Evolutionary conservation across 2,329 filamentous ascomycete species (phyloP), one percentile per base, ranked within the genome.

Genomic region (Aspergillus neoniger): DNA sequence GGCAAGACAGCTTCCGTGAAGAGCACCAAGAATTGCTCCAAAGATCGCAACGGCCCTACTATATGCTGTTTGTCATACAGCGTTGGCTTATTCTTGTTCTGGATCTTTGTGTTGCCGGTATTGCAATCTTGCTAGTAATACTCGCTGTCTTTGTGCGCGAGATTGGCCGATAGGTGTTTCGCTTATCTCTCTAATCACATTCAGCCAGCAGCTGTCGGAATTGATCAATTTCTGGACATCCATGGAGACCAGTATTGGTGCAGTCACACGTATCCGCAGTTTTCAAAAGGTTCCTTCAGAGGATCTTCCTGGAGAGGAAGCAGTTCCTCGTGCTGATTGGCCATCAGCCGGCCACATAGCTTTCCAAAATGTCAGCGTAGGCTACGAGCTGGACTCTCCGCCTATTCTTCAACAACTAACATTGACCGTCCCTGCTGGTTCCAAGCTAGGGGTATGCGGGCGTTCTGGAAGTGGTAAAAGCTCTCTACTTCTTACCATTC

Each of bases 191-290:
- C 28, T 52, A 19, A 36, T 52, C 32, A 52, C 50, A 15, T 52
- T 52, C 19, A 36, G 36, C 23, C 25, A 39, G 17, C 50, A 52
- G 17, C 30, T 52, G 30, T 32, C 50, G 12, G 50, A 52, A 28
- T 17, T 52, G 15, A 39, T 52, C 50, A 52, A 52, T 15, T 52
- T 32, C 32, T 52, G 50, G 50, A 39, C 50, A 5, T 52, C 50
- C 4, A 32, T 52, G 28, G 50, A 52, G 5, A 52, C 50, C 9
- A 52, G 50, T n/a, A 52, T 52, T 15, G 50, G 50, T 30, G 50
- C 50, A 1, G 21, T 52, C 1, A 9, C 19, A 10, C 50, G 50
- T 6, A 52, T 52, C 3, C 50, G 32, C 12, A 39, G 5, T 21
- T 52, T 52, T 10, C 12, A 38, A 8, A 39, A 36, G n/a, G 50